These are phyloP conservation scores for Fusarium agapanthi DNA, from an alignment of 2,329 filamentous ascomycete species.

Conservation along the genomic window DNA sequence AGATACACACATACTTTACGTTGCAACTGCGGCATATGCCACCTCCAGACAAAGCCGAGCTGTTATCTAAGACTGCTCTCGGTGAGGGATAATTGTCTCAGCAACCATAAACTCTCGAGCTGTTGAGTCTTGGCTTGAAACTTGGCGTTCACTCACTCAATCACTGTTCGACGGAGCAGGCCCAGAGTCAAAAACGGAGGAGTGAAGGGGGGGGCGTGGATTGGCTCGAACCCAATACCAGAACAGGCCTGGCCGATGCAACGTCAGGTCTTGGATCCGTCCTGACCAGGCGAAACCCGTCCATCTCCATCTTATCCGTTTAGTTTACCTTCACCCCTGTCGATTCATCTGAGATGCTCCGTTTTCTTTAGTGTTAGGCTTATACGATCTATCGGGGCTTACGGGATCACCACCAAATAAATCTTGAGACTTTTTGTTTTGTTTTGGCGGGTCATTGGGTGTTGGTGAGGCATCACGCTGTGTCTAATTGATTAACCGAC, in stretches of 20 bases:
- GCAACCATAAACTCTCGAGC: slow-evolving; percentile 3
- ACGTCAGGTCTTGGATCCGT: slow-evolving; percentile 26
- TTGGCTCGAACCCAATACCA: not conserved
- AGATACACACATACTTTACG: not conserved
- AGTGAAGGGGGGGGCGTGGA: slow-evolving; percentile 5
- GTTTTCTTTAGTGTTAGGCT: slow-evolving; percentile 14
- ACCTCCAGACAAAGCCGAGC: not conserved
- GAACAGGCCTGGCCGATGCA: slow-evolving; percentile 31
- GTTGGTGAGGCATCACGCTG: not conserved
- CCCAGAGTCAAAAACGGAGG: slow-evolving; percentile 9
- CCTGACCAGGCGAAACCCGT: slow-evolving; percentile 32
- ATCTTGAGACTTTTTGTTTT: not conserved
- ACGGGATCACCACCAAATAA: not conserved
- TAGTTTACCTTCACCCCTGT: slow-evolving; percentile 28
- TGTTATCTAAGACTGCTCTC: not conserved
- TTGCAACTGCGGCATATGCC: not conserved
- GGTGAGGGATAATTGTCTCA: slow-evolving; percentile 1
- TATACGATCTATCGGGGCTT: slow-evolving; percentile 35
- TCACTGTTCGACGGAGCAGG: not conserved
- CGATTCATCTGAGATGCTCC: slow-evolving; percentile 8
- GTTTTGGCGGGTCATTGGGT: not conserved
- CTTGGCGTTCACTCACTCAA: not conserved
- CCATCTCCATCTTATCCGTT: slow-evolving; percentile 12
- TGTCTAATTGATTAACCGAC: slow-evolving; percentile 14
- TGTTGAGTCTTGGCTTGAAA: slow-evolving; percentile 12